Evolutionary conservation across 768 basidiomycete species (phyloP).

Genomic region (Termitomyces heimii): DNA sequence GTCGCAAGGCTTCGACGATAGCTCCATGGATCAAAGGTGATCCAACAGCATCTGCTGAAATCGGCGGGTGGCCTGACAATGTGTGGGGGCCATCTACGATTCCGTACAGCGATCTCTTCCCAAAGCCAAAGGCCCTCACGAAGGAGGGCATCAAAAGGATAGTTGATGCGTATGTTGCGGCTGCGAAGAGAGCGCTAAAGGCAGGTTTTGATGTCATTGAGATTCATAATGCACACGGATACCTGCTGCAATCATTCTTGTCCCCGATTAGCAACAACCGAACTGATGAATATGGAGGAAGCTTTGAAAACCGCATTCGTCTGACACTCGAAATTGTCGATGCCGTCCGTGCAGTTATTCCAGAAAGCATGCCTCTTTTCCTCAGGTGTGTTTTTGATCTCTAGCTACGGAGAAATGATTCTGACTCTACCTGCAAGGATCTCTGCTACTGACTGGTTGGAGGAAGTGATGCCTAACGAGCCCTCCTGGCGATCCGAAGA

Average conservation of each 20-base stretch:
- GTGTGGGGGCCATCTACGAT: constrained; percentile 56
- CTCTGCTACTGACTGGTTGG: constrained; percentile 73
- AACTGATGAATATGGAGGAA: constrained; percentile 66
- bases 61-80: constrained; percentile 47
- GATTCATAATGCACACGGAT: constrained; percentile 63
- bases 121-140: constrained; percentile 52
- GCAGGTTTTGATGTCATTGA: constrained; percentile 61
- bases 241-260: constrained; percentile 49
- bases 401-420: too few species aligned
- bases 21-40: constrained; percentile 53
- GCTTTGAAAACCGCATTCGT: constrained; percentile 62
- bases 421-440: constrained; percentile 28
- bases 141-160: constrained; percentile 51
- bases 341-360: constrained; percentile 55
- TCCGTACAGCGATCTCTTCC: constrained; percentile 33
- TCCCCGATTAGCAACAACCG: constrained; percentile 58
- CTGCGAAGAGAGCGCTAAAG: constrained; percentile 44
- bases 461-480: constrained; percentile 49
- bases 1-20: constrained; percentile 63
- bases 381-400: constrained; percentile 38
- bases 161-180: constrained; percentile 48
- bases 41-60: constrained; percentile 25
- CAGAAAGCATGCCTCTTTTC: constrained; percentile 62
- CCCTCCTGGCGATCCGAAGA: constrained; percentile 67
- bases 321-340: constrained; percentile 60